Evolutionary conservation across 805 yeast species (phyloP), one percentile per base, ranked within the genome.

Genomic region (Lachancea cidri): DNA sequence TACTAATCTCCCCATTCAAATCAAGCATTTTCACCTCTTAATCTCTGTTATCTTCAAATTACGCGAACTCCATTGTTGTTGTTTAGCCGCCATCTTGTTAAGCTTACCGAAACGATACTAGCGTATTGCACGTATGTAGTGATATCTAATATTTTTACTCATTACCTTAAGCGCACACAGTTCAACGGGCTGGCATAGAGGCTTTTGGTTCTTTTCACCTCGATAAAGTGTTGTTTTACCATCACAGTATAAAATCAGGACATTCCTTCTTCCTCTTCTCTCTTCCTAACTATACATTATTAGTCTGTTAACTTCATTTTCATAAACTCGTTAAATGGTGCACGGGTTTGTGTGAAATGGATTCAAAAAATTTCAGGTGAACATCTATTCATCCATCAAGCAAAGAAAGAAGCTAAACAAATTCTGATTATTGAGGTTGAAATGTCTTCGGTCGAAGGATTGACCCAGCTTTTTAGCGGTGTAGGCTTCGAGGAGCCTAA

Each of bases 401-500:
- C 13, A n/a, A 25, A 30, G 33, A 9, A 15, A 15, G 33, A 30
- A 30, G n/a, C 29, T n/a, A 11, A 11, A 11, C 29, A 25, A 25
- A 11, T 25, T n/a, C 33, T 7, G 17, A 7, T 30, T 7, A 17
- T 30, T 13, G 7, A 30, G 20, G 20, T 14, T 17, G 35, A 30
- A 17, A 55, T 56, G 62, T 45, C 57, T 24, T 58, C 63, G 25
- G 54, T 66, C 19, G 74, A 69, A 27, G 66, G 59, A 15, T 50
- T 71, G 14, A 56, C 67, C 17, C 44, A 49, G 22, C 51, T 53
- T 3, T 63, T 71, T 38, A 50, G 57, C 41, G 46, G 50, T n/a
- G 49, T 82, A 43, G 94, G 94, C 11, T 77, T 85, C 50, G 78
- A 75, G 52, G 91, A 83, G 14, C 71, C 78, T 52, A 86, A 86